Evolutionary conservation across 2,329 filamentous ascomycete genomes (phyloP).

Genomic region (Zymoseptoria pseudotritici): DNA sequence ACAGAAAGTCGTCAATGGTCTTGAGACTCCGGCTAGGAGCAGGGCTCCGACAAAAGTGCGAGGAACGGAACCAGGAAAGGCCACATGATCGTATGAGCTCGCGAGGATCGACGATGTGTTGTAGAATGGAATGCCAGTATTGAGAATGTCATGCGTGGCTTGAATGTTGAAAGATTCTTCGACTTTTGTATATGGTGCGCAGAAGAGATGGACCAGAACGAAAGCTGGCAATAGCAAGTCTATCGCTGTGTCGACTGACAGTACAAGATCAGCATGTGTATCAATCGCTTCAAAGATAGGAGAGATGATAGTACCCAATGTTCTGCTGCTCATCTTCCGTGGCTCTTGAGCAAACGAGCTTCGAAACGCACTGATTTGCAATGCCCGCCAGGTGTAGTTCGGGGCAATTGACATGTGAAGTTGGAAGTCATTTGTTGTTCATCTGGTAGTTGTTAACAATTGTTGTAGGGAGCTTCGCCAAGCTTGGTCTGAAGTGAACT

Average conservation of each 20-base stretch:
- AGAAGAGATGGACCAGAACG: slow-evolving; percentile 27
- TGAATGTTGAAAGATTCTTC: slow-evolving; percentile 98
- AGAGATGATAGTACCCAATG: not conserved
- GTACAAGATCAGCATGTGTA: not conserved
- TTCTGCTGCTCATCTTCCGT: not conserved
- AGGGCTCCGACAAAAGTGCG: slow-evolving; percentile 81
- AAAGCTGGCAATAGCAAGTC: slow-evolving; percentile 52
- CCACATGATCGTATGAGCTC: slow-evolving; percentile 75
- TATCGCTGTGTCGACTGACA: slow-evolving; percentile 41
- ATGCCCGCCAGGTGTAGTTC: slow-evolving; percentile 15
- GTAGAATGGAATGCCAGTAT: slow-evolving; percentile 61
- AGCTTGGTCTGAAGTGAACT: not conserved
- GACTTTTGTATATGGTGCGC: slow-evolving; percentile 90
- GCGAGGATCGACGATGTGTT: slow-evolving; percentile 30
- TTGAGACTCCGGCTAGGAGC: slow-evolving; percentile 63
- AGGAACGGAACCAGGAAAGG: slow-evolving; percentile 85
- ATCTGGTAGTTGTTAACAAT: not conserved
- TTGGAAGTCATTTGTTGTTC: not conserved
- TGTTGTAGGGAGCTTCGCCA: not conserved
- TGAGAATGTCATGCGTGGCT: slow-evolving; percentile 80
- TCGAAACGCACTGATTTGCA: slow-evolving; percentile 14
- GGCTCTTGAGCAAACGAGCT: slow-evolving; percentile 2
- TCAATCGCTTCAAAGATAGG: not conserved
- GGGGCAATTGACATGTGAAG: slow-evolving; percentile 14
- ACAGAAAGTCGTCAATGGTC: slow-evolving; percentile 55